These are phyloP conservation scores for Botrytis porri DNA, from an alignment of 2,329 filamentous ascomycete species.

Conservation along the genomic window DNA sequence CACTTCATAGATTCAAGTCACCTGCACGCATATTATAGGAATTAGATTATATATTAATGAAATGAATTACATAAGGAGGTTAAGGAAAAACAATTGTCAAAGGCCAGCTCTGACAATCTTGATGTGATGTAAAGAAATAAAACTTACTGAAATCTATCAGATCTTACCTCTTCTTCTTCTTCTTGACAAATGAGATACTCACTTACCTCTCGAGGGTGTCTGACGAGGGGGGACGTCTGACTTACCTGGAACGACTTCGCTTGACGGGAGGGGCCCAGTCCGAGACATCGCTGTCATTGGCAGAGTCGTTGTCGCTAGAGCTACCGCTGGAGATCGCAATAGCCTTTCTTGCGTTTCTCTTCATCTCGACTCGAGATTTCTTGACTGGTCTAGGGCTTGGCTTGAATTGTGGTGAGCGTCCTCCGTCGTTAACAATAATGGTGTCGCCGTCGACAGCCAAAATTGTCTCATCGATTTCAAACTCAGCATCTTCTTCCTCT, in stretches of 20 bases:
- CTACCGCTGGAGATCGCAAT: background rate
- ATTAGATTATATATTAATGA: background rate
- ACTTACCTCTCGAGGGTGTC: background rate
- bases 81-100: background rate
- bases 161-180: background rate
- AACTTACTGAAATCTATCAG: background rate
- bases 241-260: background rate
- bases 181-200: background rate
- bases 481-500: background rate
- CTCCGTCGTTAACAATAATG: background rate
- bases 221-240: background rate
- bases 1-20: background rate
- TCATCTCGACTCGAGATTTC: background rate
- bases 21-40: background rate
- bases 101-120: conserved; percentile 1
- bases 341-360: background rate
- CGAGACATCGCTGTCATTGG: background rate
- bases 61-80: background rate
- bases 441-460: background rate
- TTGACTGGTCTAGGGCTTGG: background rate
- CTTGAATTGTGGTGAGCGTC: background rate
- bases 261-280: background rate
- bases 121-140: conserved; percentile 1
- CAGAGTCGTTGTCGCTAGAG: background rate
- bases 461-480: background rate